phyloP scores from a whole-genome alignment of 441 rosid genomes.

The Arabidopsis lyrata region DNA sequence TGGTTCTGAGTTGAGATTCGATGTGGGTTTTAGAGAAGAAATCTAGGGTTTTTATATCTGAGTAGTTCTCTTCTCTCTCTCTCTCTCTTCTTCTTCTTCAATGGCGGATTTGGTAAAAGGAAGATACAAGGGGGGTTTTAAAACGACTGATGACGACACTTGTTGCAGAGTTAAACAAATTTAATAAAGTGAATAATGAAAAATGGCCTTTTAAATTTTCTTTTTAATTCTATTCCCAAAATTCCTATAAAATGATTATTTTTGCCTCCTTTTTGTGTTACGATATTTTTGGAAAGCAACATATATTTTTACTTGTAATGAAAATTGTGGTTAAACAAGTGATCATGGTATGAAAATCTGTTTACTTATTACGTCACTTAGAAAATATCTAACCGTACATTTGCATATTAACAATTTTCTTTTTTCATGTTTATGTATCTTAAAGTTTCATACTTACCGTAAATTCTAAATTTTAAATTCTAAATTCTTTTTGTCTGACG shows the following conservation, averaged over 20 bases:
- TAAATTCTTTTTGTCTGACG: not conserved
- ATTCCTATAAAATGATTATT: not conserved
- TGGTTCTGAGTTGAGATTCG: not conserved
- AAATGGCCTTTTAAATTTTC: not conserved
- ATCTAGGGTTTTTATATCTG: constrained; percentile 34
- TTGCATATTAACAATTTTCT: not conserved
- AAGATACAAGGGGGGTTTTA: constrained; percentile 20
- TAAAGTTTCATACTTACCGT: no score
- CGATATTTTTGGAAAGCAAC: not conserved
- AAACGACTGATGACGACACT: constrained; percentile 27
- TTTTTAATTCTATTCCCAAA: not conserved
- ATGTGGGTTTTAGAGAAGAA: constrained; percentile 38
- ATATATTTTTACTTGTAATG: not conserved
- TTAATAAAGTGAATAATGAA: not conserved
- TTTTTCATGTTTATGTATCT: not conserved
- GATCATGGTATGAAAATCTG: not conserved
- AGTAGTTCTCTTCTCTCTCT: not conserved
- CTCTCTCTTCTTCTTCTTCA: constrained; percentile 3
- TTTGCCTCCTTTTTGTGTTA: not conserved
- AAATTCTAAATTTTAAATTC: no score
- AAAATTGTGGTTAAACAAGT: no score
- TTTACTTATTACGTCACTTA: not conserved
- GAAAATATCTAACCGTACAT: not conserved
- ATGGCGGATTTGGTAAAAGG: constrained; percentile 43
- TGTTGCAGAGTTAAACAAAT: constrained; percentile 11